phyloP scores from a whole-genome alignment of 2,329 filamentous ascomycete species.

The Calonectria pteridis region DNA sequence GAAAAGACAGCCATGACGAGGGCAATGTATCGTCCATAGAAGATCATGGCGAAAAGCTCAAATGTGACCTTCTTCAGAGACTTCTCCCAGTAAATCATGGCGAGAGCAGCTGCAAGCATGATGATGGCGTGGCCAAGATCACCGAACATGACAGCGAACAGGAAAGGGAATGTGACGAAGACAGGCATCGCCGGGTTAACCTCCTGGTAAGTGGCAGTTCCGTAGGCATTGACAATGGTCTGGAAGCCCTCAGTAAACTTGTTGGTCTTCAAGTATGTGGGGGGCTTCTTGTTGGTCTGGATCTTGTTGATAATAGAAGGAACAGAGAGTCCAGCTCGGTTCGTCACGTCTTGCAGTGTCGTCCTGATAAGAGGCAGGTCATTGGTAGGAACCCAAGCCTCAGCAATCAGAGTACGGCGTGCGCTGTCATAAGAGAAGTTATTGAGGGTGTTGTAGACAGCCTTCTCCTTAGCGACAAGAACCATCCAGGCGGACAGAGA shows the following conservation, averaged over 20 bases:
- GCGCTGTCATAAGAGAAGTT: conserved; percentile 97
- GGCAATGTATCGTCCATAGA: conserved; percentile 98
- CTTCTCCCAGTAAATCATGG: conserved; percentile 98
- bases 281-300: conserved; percentile 95
- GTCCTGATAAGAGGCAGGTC: conserved; percentile 90
- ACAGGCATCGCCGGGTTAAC: conserved; percentile 96
- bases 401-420: conserved; percentile 94
- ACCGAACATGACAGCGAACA: conserved; percentile 99
- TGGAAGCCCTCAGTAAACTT: conserved; percentile 99
- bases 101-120: conserved; percentile 84
- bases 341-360: conserved; percentile 96
- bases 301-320: conserved; percentile 99
- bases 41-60: conserved; percentile 97
- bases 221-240: conserved; percentile 98
- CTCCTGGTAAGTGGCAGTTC: conserved; percentile 96
- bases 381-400: conserved; percentile 97
- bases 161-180: conserved; percentile 98
- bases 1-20: conserved; percentile 98
- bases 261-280: conserved; percentile 97
- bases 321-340: conserved; percentile 94
- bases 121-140: conserved; percentile 94
- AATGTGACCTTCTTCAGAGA: conserved; percentile 91
- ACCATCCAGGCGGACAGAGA: conserved; percentile 98
- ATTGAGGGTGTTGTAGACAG: conserved; percentile 95
- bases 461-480: conserved; percentile 97